Evolutionary conservation across 371 early-diverging fungal species (phyloP).

Genomic region (Mucor plumbeus): DNA sequence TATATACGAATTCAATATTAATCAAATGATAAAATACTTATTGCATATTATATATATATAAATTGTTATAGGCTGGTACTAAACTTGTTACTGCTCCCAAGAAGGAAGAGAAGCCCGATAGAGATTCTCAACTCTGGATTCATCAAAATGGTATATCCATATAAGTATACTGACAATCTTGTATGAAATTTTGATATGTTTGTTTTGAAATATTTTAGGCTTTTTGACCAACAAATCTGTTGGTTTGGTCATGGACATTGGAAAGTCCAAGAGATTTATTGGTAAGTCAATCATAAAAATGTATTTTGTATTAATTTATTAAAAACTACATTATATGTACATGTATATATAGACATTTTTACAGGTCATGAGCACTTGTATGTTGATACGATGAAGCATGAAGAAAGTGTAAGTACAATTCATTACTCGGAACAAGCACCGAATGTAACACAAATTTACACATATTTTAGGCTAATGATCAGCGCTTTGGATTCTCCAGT

Average conservation of each 20-base stretch:
- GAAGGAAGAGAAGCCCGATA: slow-evolving; percentile 24
- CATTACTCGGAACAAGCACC: slow-evolving; percentile 15
- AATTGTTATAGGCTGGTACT: slow-evolving; percentile 25
- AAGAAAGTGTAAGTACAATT: slow-evolving; percentile 36
- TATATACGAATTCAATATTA: neutral
- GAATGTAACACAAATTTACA: slow-evolving; percentile 23
- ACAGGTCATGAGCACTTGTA: slow-evolving; percentile 45
- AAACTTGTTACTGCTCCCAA: slow-evolving; percentile 23
- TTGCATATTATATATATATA: no score
- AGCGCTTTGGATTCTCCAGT: slow-evolving; percentile 42
- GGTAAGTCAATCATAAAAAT: slow-evolving; percentile 28
- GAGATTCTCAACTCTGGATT: slow-evolving; percentile 38
- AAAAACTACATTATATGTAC: neutral
- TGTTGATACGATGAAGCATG: slow-evolving; percentile 48
- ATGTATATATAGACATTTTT: slow-evolving; percentile 38
- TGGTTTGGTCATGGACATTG: slow-evolving; percentile 48
- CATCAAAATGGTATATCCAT: slow-evolving; percentile 36
- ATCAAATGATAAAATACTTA: neutral
- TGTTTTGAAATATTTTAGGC: slow-evolving; percentile 22
- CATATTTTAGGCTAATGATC: slow-evolving; percentile 38
- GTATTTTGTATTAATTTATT: neutral
- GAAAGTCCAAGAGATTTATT: slow-evolving; percentile 41
- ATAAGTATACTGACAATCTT: neutral
- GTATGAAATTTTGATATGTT: neutral
- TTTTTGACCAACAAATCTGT: slow-evolving; percentile 50